These are phyloP conservation scores for Carpinus fangiana DNA, from an alignment of 306 rosid species.

Conservation along the genomic window DNA sequence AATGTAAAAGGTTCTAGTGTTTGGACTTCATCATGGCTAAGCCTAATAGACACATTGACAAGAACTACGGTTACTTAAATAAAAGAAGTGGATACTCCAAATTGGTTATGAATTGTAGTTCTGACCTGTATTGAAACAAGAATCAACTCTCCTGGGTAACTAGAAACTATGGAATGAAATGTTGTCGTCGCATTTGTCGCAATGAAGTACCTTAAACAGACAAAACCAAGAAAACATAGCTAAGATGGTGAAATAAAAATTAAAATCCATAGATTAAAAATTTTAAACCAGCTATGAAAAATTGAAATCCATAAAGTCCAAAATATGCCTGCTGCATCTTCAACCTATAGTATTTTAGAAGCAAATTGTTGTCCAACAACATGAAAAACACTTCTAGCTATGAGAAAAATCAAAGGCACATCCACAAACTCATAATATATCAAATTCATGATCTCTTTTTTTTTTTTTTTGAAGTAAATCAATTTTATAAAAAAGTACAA, in stretches of 20 bases:
- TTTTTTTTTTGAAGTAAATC: no score
- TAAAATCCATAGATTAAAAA: neutral
- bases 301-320: neutral
- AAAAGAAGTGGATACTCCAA: slow-evolving; percentile 14
- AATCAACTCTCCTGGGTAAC: slow-evolving; percentile 73
- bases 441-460: neutral
- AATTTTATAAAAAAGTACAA: no score
- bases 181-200: slow-evolving; percentile 89
- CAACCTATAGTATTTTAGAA: slow-evolving; percentile 9
- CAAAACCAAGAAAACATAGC: slow-evolving; percentile 26
- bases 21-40: neutral
- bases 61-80: neutral
- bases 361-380: neutral
- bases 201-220: slow-evolving; percentile 58
- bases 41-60: slow-evolving; percentile 1
- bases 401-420: neutral
- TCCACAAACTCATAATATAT: slow-evolving; percentile 16
- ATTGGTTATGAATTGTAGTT: slow-evolving; percentile 9
- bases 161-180: slow-evolving; percentile 69
- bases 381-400: neutral
- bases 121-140: slow-evolving; percentile 86
- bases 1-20: neutral
- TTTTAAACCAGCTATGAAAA: slow-evolving; percentile 3
- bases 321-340: slow-evolving; percentile 11
- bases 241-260: slow-evolving; percentile 21